phyloP scores from a whole-genome alignment of 495 filamentous ascomycete species.

The Penicillium paradoxum region DNA sequence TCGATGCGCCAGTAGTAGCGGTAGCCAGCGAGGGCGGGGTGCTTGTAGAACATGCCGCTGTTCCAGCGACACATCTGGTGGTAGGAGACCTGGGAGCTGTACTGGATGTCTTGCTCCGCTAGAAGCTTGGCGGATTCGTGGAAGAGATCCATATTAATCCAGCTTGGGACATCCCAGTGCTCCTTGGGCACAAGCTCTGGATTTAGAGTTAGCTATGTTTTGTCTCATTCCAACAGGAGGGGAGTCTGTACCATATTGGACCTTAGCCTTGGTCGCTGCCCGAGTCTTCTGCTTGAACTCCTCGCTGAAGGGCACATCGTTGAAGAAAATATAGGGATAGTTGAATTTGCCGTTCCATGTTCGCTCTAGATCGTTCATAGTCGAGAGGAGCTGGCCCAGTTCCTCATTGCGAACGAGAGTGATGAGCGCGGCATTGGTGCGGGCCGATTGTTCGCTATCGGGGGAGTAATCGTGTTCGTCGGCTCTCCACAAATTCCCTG shows the following conservation, averaged over 20 bases:
- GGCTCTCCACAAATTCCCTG: constrained; percentile 65
- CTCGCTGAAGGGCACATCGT: constrained; percentile 84
- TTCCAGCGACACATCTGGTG: constrained; percentile 99
- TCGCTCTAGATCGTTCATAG: constrained; percentile 85
- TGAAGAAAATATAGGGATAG: constrained; percentile 99
- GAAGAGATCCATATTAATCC: constrained; percentile 87
- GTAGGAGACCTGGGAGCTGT: constrained; percentile 81
- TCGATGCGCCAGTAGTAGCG: constrained; percentile 99
- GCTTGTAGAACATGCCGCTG: constrained; percentile 94
- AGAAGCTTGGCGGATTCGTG: constrained; percentile 78
- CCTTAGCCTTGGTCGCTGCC: constrained; percentile 77
- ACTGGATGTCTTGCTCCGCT: constrained; percentile 81
- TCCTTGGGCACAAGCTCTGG: constrained; percentile 82
- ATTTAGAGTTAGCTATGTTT: constrained; percentile 12
- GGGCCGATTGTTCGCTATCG: constrained; percentile 64
- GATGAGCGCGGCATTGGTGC: constrained; percentile 89
- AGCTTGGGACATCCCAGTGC: constrained; percentile 87
- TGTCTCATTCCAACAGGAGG: background rate
- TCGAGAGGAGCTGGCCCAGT: constrained; percentile 71
- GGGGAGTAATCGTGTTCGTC: constrained; percentile 66
- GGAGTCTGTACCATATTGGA: constrained; percentile 62
- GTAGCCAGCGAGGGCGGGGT: constrained; percentile 74
- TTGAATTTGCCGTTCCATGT: constrained; percentile 99
- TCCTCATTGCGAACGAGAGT: constrained; percentile 90
- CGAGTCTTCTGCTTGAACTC: constrained; percentile 84